A percentile compares a stretch with the other conserved stretches of the same genome.
These are phyloP conservation scores for Leccinellum albellum DNA, from an alignment of 768 basidiomycete genomes.

Conservation along the genomic window DNA sequence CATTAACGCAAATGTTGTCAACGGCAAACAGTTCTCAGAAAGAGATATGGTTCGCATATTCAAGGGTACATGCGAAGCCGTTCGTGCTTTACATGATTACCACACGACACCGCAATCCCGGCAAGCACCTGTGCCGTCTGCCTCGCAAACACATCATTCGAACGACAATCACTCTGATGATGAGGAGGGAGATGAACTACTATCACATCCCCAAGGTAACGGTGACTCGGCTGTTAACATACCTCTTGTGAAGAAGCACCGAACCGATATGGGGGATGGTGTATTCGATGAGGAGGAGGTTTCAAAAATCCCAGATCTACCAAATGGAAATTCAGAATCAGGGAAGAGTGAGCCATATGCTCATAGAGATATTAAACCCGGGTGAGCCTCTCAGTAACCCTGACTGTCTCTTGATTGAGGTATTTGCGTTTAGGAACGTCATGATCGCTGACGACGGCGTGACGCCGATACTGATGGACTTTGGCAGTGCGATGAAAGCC, in stretches of 20 bases:
- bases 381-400: conserved; percentile 46
- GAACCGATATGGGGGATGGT: conserved; percentile 51
- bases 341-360: conserved; percentile 76
- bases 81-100: conserved; percentile 93
- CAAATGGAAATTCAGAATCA: conserved; percentile 32
- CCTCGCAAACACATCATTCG: conserved; percentile 18
- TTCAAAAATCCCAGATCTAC: conserved; percentile 39
- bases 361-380: conserved; percentile 95
- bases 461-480: conserved; percentile 94
- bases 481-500: conserved; percentile 88
- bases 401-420: conserved; percentile 3
- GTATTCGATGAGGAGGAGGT: conserved; percentile 69
- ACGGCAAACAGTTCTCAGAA: conserved; percentile 81
- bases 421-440: conserved; percentile 61
- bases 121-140: conserved; percentile 19
- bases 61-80: conserved; percentile 90
- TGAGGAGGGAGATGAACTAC: conserved; percentile 62
- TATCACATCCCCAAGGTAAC: conserved; percentile 75
- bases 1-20: conserved; percentile 82
- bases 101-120: conserved; percentile 43
- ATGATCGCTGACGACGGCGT: conserved; percentile 92
- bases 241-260: conserved; percentile 58
- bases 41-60: conserved; percentile 85
- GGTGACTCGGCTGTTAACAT: conserved; percentile 42
- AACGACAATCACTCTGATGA: conserved; percentile 41